These are phyloP conservation scores for Trichoderma guizhouense DNA, from an alignment of 2,329 filamentous ascomycete genomes.

Conservation along the genomic window DNA sequence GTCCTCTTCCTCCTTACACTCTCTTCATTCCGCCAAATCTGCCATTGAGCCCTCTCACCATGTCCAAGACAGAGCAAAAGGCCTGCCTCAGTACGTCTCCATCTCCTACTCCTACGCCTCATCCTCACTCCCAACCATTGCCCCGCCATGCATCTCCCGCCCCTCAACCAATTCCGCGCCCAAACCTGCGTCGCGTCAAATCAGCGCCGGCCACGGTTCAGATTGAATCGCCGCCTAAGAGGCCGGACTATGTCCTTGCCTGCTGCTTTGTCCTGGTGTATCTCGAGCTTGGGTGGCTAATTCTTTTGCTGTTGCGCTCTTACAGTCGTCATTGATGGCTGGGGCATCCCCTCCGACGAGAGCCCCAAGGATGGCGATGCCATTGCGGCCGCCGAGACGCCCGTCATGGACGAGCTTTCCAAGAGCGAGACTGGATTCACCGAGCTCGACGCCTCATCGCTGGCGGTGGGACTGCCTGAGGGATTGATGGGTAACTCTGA, in stretches of 20 bases:
- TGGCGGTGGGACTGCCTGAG: conserved; percentile 92
- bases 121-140: conserved; percentile 29
- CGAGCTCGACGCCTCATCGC: conserved; percentile 90
- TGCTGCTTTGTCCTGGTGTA: conserved; percentile 53
- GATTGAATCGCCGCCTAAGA: conserved; percentile 13
- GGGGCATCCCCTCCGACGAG: conserved; percentile 79
- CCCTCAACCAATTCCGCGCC: conserved; percentile 17
- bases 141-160: conserved; percentile 19
- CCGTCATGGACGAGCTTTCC: conserved; percentile 90
- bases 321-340: conserved; percentile 96
- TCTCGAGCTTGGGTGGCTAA: conserved; percentile 58
- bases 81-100: conserved; percentile 59
- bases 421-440: conserved; percentile 80
- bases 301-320: conserved; percentile 49
- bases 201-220: conserved; percentile 23
- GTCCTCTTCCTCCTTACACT: conserved; percentile 11
- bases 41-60: conserved; percentile 31
- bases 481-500: conserved; percentile 99
- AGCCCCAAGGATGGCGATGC: conserved; percentile 90
- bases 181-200: conserved; percentile 23
- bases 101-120: conserved; percentile 33
- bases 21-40: not conserved
- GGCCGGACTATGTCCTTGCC: conserved; percentile 41
- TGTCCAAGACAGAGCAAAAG: conserved; percentile 57
- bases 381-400: conserved; percentile 89